Conservation (phyloP, 257 asterid species). For the Solanum boliviense region DNA sequence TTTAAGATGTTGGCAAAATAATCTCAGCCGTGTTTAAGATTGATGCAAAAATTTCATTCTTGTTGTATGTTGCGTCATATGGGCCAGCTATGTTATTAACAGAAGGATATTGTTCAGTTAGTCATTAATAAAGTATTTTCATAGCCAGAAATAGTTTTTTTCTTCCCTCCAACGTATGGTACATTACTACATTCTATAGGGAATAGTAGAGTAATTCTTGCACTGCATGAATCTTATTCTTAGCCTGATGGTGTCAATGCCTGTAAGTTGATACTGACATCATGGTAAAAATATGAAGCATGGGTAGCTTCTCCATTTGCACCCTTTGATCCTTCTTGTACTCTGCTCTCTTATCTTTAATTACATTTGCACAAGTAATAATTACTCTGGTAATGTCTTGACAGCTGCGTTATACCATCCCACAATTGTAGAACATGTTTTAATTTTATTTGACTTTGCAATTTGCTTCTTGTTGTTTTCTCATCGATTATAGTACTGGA, state of each 20-base stretch:
- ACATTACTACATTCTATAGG: neutral
- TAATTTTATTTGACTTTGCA: slow-evolving; percentile 1
- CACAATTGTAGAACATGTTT: neutral
- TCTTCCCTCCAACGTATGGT: neutral
- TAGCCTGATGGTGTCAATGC: neutral
- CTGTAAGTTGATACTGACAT: neutral
- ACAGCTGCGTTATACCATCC: neutral
- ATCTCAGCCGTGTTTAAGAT: neutral
- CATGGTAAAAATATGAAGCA: neutral
- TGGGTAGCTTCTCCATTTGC: neutral
- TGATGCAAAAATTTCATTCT: neutral
- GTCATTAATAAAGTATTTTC: neutral
- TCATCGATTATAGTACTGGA: neutral
- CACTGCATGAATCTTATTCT: neutral
- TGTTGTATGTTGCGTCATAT: neutral
- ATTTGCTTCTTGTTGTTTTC: slow-evolving; percentile 21
- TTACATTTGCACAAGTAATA: neutral
- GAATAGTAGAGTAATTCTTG: neutral
- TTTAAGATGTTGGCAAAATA: neutral
- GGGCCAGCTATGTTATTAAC: neutral
- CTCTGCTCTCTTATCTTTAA: neutral
- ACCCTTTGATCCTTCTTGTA: neutral
- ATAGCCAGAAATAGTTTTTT: neutral
- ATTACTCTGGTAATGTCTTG: neutral
- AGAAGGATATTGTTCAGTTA: neutral